Percentiles rank a stretch among this genome's conserved stretches.
Evolutionary conservation across 2,329 filamentous ascomycete genomes (phyloP).

Genomic region (Fusarium sp.): DNA sequence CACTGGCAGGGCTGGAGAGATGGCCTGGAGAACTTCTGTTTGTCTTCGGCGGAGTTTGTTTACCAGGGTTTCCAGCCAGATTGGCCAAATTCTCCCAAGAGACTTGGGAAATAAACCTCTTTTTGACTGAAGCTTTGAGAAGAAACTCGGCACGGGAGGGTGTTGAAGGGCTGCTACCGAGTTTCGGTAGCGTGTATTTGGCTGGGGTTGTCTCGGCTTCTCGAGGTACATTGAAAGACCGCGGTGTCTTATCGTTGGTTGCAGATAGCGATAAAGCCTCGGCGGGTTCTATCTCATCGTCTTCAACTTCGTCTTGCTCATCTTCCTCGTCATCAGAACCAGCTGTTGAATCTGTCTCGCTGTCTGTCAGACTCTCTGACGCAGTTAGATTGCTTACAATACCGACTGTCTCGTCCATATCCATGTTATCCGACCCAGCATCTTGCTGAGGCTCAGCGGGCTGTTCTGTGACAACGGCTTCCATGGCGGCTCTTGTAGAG

Average conservation of each 20-base stretch:
- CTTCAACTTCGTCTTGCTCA: background rate
- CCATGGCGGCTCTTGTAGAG: background rate
- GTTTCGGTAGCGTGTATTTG: background rate
- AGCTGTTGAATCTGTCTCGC: constrained; percentile 2
- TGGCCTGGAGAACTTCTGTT: background rate
- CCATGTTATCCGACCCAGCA: background rate
- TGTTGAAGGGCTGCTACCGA: background rate
- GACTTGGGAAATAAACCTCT: constrained; percentile 42
- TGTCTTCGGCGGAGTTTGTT: background rate
- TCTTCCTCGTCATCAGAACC: constrained; percentile 7
- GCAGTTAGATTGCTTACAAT: background rate
- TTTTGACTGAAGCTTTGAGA: constrained; percentile 43
- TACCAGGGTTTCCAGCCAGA: constrained; percentile 12
- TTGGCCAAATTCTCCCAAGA: constrained; percentile 44
- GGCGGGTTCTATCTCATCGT: background rate
- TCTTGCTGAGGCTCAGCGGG: background rate
- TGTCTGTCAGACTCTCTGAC: background rate
- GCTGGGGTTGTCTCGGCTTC: background rate
- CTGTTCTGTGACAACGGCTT: background rate
- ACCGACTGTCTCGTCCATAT: constrained; percentile 4
- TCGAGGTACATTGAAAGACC: background rate
- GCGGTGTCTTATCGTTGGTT: constrained; percentile 5
- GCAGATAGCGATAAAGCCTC: background rate
- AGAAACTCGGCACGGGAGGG: constrained; percentile 31
- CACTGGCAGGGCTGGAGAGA: background rate